These are phyloP conservation scores for Acmispon strigosus DNA, from an alignment of 306 rosid genomes.

Conservation along the genomic window DNA sequence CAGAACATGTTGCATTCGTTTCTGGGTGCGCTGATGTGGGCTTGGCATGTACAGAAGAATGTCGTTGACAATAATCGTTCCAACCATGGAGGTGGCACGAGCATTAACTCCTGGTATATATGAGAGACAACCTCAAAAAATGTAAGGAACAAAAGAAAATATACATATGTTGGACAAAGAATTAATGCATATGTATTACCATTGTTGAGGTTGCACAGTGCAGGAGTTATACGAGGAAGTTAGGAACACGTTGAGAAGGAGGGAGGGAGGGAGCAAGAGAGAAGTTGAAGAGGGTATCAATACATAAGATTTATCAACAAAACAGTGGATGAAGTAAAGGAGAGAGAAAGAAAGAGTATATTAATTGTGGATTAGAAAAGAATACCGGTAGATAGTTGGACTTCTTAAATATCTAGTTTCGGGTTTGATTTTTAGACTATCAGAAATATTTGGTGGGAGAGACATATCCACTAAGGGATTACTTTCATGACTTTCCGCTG, in stretches of 20 bases:
- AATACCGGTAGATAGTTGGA: too few species aligned
- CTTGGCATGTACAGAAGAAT: constrained; percentile 42
- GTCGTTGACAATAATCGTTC: constrained; percentile 40
- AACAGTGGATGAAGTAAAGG: constrained; percentile 21
- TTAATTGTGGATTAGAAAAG: neutral
- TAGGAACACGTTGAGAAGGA: neutral
- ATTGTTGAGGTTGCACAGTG: too few species aligned
- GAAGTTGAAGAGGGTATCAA: constrained; percentile 16
- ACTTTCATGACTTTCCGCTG: too few species aligned
- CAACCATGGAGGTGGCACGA: constrained; percentile 53
- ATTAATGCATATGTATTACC: neutral
- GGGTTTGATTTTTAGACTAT: too few species aligned
- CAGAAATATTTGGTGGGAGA: too few species aligned
- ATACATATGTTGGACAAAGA: neutral
- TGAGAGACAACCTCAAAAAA: neutral
- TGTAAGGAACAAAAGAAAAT: neutral
- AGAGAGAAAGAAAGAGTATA: constrained; percentile 15
- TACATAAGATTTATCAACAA: constrained; percentile 33
- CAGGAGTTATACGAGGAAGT: neutral
- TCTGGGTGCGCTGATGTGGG: constrained; percentile 35
- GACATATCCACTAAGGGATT: too few species aligned
- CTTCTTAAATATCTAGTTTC: too few species aligned
- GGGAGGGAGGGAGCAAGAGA: neutral
- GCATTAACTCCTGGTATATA: constrained; percentile 29
- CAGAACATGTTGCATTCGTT: constrained; percentile 74